phyloP scores from a whole-genome alignment of 2,329 filamentous ascomycete species.

The Simplicillium sp. region DNA sequence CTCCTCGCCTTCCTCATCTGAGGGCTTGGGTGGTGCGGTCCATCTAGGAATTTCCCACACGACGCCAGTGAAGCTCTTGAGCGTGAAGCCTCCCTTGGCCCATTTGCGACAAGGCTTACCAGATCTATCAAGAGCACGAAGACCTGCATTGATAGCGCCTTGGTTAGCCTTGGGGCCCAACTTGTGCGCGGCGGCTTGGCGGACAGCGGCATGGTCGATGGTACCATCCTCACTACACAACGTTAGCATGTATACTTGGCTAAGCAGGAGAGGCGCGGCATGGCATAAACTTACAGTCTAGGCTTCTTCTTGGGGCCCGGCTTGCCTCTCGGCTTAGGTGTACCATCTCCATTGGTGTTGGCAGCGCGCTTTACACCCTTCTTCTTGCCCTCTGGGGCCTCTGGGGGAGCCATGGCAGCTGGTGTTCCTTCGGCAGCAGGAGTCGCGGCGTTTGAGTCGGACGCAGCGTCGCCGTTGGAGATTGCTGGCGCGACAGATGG shows the following conservation, averaged over 20 bases:
- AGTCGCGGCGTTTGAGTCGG: constrained; percentile 51
- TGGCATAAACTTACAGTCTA: constrained; percentile 61
- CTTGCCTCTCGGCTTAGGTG: constrained; percentile 69
- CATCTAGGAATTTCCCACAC: constrained; percentile 75
- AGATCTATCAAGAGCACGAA: constrained; percentile 85
- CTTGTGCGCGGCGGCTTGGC: constrained; percentile 57
- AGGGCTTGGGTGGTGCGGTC: constrained; percentile 59
- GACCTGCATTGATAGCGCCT: constrained; percentile 92
- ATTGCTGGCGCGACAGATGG: constrained; percentile 27
- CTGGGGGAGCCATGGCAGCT: constrained; percentile 50
- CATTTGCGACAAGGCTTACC: constrained; percentile 90
- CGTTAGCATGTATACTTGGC: background rate
- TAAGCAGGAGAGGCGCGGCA: background rate
- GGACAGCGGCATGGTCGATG: constrained; percentile 43
- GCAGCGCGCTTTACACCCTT: constrained; percentile 62
- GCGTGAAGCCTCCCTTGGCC: constrained; percentile 69
- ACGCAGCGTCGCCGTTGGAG: constrained; percentile 45
- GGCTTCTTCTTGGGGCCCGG: constrained; percentile 96
- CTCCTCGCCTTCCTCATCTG: constrained; percentile 34
- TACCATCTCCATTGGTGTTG: constrained; percentile 52
- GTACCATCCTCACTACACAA: constrained; percentile 49
- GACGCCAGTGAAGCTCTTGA: constrained; percentile 90
- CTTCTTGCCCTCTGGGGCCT: constrained; percentile 58
- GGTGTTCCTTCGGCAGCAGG: constrained; percentile 48
- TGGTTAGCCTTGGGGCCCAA: constrained; percentile 94